Conservation (phyloP, 257 asterid species). For the Solanum appendiculatum region DNA sequence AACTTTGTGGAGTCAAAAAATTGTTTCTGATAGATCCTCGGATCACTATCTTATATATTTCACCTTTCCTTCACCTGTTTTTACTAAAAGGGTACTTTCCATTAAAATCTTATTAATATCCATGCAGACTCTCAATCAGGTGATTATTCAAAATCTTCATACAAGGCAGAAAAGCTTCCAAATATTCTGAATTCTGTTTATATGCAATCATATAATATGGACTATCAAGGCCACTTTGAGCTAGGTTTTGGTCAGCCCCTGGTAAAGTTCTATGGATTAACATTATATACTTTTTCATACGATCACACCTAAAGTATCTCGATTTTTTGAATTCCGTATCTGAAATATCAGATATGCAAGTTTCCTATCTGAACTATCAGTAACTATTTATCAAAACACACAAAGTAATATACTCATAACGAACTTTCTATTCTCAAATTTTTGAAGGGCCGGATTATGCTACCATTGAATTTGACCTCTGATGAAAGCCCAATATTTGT, state of each 20-base stretch:
- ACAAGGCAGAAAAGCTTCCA: background rate
- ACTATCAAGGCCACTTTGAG: background rate
- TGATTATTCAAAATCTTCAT: background rate
- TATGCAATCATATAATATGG: background rate
- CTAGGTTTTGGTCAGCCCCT: background rate
- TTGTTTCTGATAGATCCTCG: too few species aligned
- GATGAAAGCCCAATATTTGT: constrained; percentile 31
- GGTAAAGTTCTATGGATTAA: background rate
- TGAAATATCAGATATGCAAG: too few species aligned
- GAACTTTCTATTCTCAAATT: background rate
- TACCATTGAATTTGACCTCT: constrained; percentile 1
- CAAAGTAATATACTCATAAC: background rate
- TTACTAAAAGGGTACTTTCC: too few species aligned
- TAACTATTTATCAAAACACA: background rate
- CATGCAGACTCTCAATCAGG: background rate
- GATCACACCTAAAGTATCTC: background rate
- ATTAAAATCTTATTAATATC: background rate
- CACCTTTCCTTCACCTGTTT: background rate
- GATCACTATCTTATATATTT: too few species aligned
- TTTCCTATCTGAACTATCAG: background rate
- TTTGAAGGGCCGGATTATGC: constrained; percentile 7
- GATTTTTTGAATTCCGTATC: background rate
- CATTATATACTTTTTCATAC: background rate
- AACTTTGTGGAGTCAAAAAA: too few species aligned
- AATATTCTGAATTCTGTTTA: too few species aligned